Base-by-base conservation (phyloP, 306 rosid genomes). In the Malus sylvestris region DNA sequence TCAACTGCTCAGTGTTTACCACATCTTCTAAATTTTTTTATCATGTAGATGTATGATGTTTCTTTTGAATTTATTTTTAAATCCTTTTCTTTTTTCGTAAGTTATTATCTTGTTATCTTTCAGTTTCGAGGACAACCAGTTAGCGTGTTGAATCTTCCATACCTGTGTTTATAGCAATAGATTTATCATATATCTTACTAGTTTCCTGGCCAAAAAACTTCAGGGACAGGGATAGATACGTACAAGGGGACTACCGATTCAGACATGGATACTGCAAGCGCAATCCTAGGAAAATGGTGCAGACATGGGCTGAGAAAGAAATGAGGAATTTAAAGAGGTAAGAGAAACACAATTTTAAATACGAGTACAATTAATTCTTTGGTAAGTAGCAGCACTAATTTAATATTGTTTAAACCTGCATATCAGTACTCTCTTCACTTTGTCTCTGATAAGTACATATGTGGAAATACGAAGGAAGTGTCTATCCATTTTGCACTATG, bases 281-380 rank as follows among this genome's bases (percentile, higher is more conserved):
- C 84, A 94, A 92, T 82, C 96, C 98, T 72, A 87, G 98, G 83
- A 94, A 94, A 81, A 94, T 94, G 98, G 98, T 94, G 27, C 88
- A 90, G 87, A 92, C 96, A 71, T 94, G 98, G 98, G 98, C 97
- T 0, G 98, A 94, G 84, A 92, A 94, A 86, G 98, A 91, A 83
- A 91, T 84, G 96, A 91, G 97, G 83, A 92, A 94, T 81, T 88
- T 94, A 71, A 33, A 86, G 83, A 94, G 98, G 98, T 89, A 85
- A 73, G 80, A 18, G 13, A 1, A 60, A 51, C 42, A 23, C 19
- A 53, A 38, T 9, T 72, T 76, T 12, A 38, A 6, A 20, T 58
- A 7, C 5, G 32, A 40, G 32, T 46, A 10, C 45, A 33, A 10
- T 32, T 35, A 6, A 18, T 29, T 25, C 69, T 32, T 63, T 52